Evolutionary conservation across 1,284 basidiomycete species (phyloP).

Genomic region (Sanguinoderma infundibulare): DNA sequence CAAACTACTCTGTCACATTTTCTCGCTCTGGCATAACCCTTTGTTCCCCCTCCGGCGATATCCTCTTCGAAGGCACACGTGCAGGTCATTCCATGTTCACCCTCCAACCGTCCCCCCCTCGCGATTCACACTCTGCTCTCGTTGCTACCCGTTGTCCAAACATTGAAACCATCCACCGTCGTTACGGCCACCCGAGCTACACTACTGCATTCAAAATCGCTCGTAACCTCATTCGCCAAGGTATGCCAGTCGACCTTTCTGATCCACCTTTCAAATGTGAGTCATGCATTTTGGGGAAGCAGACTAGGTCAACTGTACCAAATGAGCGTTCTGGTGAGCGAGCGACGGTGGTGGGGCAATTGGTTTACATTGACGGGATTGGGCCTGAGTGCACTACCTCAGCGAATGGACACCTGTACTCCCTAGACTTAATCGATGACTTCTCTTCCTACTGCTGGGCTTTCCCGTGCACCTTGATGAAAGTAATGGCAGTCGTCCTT

Average conservation of each 20-base stretch:
- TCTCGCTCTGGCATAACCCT: constrained; percentile 2
- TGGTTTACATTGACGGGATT: constrained; percentile 38
- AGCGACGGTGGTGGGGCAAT: constrained; percentile 32
- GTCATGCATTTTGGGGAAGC: constrained; percentile 24
- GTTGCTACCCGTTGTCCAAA: not conserved
- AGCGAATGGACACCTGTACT: constrained; percentile 32
- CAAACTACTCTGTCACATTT: constrained; percentile 3
- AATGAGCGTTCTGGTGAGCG: constrained; percentile 7
- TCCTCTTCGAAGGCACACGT: constrained; percentile 6
- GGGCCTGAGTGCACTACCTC: constrained; percentile 34
- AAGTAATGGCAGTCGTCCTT: constrained; percentile 31
- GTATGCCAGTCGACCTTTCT: constrained; percentile 37
- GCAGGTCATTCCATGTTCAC: not conserved
- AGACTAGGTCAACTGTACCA: constrained; percentile 19
- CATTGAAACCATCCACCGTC: constrained; percentile 38
- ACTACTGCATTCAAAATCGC: constrained; percentile 35
- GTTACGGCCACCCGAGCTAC: constrained; percentile 37
- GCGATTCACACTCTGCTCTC: not conserved
- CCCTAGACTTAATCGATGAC: constrained; percentile 43
- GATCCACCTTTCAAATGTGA: constrained; percentile 28
- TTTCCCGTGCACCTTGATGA: constrained; percentile 35
- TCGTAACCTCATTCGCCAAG: constrained; percentile 27
- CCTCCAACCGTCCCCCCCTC: not conserved
- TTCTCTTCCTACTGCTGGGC: constrained; percentile 33
- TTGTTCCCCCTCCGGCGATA: not conserved